A percentile compares a stretch with the other conserved stretches of the same genome.
These are phyloP conservation scores for Exophiala mesophila DNA, from an alignment of 2,329 filamentous ascomycete genomes.

Conservation along the genomic window DNA sequence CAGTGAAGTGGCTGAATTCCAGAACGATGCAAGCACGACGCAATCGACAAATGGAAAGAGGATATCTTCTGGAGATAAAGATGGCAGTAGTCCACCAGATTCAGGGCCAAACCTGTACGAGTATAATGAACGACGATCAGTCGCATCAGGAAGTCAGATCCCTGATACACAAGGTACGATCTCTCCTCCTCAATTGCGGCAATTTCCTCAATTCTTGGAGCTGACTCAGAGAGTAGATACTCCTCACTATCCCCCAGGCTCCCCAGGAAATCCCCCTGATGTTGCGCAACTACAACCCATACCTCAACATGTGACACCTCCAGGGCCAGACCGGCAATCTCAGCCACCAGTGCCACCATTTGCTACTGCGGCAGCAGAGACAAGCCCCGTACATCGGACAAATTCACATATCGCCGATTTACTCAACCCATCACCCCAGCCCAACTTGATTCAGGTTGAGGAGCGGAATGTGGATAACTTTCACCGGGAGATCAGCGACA, in stretches of 20 bases:
- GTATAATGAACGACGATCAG: constrained; percentile 47
- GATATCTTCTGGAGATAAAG: constrained; percentile 58
- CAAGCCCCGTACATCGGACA: constrained; percentile 5
- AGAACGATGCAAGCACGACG: constrained; percentile 88
- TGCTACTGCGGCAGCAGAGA: constrained; percentile 1
- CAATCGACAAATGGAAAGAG: constrained; percentile 75
- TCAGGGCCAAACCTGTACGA: constrained; percentile 52
- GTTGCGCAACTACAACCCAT: not conserved
- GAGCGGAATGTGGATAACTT: constrained; percentile 13
- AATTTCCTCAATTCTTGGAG: constrained; percentile 1
- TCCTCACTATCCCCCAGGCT: constrained; percentile 25
- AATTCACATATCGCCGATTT: constrained; percentile 18
- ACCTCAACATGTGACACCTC: constrained; percentile 10
- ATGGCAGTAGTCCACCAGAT: constrained; percentile 63
- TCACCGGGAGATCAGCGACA: constrained; percentile 53
- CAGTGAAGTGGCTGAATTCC: constrained; percentile 57
- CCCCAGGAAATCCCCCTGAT: not conserved
- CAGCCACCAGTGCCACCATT: constrained; percentile 17
- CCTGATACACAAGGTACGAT: constrained; percentile 59
- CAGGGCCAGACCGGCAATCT: constrained; percentile 11
- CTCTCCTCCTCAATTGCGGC: too few species aligned
- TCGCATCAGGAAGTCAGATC: constrained; percentile 51
- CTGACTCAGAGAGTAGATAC: constrained; percentile 28
- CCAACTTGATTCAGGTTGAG: constrained; percentile 20
- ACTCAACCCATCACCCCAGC: constrained; percentile 22